phyloP scores from a whole-genome alignment of 805 yeast genomes.

The Yarrowia keelungensis region DNA sequence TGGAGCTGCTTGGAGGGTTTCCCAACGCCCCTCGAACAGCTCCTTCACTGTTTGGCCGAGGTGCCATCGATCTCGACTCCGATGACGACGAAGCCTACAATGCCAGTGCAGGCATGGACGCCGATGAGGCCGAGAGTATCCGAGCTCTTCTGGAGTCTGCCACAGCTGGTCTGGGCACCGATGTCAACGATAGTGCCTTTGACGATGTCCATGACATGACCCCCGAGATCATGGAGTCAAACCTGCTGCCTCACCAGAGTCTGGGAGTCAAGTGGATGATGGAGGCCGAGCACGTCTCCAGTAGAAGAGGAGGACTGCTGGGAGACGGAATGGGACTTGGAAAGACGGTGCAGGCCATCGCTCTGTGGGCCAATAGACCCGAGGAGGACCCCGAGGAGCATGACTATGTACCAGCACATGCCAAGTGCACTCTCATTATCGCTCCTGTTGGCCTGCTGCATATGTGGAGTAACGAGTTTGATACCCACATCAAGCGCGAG shows the following conservation, averaged over 20 bases:
- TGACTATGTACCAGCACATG: constrained; percentile 42
- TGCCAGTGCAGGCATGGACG: constrained; percentile 27
- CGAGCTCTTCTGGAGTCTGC: constrained; percentile 25
- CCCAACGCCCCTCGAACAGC: background rate
- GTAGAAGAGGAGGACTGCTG: constrained; percentile 59
- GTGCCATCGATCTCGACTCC: background rate
- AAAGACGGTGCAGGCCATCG: constrained; percentile 76
- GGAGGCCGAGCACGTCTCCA: background rate
- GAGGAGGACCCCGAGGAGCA: background rate
- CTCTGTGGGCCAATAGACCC: constrained; percentile 58
- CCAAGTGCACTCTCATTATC: constrained; percentile 52
- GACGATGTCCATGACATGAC: constrained; percentile 33
- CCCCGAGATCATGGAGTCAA: constrained; percentile 6
- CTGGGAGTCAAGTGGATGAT: constrained; percentile 36
- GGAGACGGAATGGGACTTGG: constrained; percentile 93
- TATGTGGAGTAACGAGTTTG: constrained; percentile 55
- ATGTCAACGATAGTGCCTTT: constrained; percentile 4
- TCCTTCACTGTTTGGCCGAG: background rate
- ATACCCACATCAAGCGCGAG: constrained; percentile 33
- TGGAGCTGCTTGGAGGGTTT: constrained; percentile 3
- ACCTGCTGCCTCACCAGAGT: constrained; percentile 31
- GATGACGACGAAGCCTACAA: constrained; percentile 9
- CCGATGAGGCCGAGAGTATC: constrained; percentile 28
- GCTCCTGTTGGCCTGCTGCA: constrained; percentile 54
- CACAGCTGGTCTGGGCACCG: constrained; percentile 21